Evolutionary conservation across 2,329 filamentous ascomycete species (phyloP), one percentile per base, ranked within the genome.

Genomic region (Fusarium sp.): DNA sequence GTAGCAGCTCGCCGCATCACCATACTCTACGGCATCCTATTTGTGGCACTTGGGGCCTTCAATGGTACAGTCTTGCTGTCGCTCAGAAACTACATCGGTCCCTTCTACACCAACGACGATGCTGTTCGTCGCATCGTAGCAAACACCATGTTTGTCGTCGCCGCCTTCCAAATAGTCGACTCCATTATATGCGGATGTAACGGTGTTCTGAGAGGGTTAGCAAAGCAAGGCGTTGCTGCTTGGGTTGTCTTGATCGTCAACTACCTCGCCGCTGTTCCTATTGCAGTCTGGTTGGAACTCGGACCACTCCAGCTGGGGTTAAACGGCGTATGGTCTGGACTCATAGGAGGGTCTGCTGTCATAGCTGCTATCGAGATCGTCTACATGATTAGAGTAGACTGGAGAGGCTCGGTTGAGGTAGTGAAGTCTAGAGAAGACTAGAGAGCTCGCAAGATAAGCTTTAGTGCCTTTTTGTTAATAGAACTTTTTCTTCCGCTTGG

Each of bases 231-330:
- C 11, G 51, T 71, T 2, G 69, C 69, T 4, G 69, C 69, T 0
- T 69, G 65, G 69, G 53, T 69, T 3, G 69, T 72, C 1, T 59
- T 67, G n/a, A 40, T 65, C 0, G 57, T 71, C 13, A 71, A 71
- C 18, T 72, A 71, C n/a, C 16, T 72, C 0, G 57, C 54, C 6
- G 69, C 69, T 3, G 69, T 71, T 14, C 69, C 69, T 1, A 25
- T 71, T 1, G 69, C 69, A 0, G 16, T 71, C 4, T 71, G 65
- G 65, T 1, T 71, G 2, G 69, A 69, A 2, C 4, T 71, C 5
- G 69, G 69, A 1, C 48, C 65, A 13, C 40, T 27, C 4, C 9
- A 54, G 2, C 27, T 62, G 7, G 69, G 65, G 0, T 2, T 71
- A 9, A 65, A 65, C 3, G 69, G 69, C 8, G 60, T 71, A 13